Base-by-base conservation (phyloP, 202 grass and related monocot genomes). In the Zizania palustris region DNA sequence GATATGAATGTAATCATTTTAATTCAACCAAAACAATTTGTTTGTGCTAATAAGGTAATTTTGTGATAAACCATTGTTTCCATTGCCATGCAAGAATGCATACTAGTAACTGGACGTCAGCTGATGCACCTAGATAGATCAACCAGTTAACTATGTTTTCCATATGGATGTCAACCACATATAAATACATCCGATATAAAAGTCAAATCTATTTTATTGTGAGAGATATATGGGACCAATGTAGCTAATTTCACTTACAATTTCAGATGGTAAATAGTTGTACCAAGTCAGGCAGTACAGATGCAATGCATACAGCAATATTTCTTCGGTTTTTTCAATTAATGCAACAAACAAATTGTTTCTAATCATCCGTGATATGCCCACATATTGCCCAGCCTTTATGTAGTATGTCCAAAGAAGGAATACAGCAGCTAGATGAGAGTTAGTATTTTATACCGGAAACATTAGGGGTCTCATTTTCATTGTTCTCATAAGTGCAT, bases 401-500 rank as follows among this genome's bases (percentile, higher is more conserved):
- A 55, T 55, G n/a, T 68, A 75, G 56, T 45, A 80, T 69, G 76
- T 62, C 54, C 11, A 83, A 68, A 61, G 7, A 53, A 58, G 28
- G 33, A 60, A 44, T 79, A 60, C 41, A 14, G 34, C 38, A 45
- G 9, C 9, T 16, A 62, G 62, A 19, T 5, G 8, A 59, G 67
- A 43, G 56, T 69, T 41, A 85, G 65, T 58, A 64, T 62, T 38
- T 62, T 62, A 61, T 82, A 98, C 95, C 74, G 91, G 91, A 76
- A 98, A 98, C 87, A 95, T 90, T 65, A 95, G 85, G 77, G 95
- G 83, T 73, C 84, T 90, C 85, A 92, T 98, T 80, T 84, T 90
- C 77, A 98, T 74, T 67, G 95, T 90, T 85, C 84, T 98, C 91
- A 98, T 98, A 72, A 95, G 95, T 35, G 95, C 85, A 80, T 98